Percentiles rank a stretch among this genome's conserved stretches.
Evolutionary conservation across 1,284 basidiomycete genomes (phyloP).

Genomic region (Leccinum insolens): DNA sequence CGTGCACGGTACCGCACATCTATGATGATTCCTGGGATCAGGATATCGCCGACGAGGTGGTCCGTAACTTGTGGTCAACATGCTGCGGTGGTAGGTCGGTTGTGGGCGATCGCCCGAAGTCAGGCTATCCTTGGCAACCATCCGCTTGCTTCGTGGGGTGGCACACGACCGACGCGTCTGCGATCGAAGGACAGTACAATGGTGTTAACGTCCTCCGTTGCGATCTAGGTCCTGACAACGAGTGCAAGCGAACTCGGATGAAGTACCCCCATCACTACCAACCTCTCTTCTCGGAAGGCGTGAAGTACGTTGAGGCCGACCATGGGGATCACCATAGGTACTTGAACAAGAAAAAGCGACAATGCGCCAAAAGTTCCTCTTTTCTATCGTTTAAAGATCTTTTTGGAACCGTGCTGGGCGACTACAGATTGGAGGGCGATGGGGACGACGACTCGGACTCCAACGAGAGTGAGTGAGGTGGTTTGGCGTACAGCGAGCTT

Average conservation of each 20-base stretch:
- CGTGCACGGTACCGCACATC: constrained; percentile 6
- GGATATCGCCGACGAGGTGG: no score
- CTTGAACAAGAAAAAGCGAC: background rate
- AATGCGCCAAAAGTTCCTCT: background rate
- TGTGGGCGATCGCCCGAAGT: no score
- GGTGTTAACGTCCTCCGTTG: constrained; percentile 10
- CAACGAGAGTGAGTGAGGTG: background rate
- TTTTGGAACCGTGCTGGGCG: background rate
- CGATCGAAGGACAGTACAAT: constrained; percentile 7
- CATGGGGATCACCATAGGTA: background rate
- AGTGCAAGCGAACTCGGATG: constrained; percentile 2
- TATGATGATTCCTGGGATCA: background rate
- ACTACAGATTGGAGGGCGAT: background rate
- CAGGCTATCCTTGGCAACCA: background rate
- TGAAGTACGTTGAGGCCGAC: background rate
- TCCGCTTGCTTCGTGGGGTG: constrained; percentile 5
- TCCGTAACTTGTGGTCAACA: background rate
- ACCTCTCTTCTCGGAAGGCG: background rate
- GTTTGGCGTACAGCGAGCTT: background rate
- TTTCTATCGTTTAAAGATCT: background rate
- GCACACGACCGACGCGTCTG: constrained; percentile 9
- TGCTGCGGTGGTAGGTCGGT: constrained; percentile 1
- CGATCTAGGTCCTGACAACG: background rate
- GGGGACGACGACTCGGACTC: background rate
- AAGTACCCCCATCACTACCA: background rate